Percentiles rank a stretch among this genome's conserved stretches.
phyloP scores from a whole-genome alignment of 169 alveolate genomes.

The Neospora caninum region DNA sequence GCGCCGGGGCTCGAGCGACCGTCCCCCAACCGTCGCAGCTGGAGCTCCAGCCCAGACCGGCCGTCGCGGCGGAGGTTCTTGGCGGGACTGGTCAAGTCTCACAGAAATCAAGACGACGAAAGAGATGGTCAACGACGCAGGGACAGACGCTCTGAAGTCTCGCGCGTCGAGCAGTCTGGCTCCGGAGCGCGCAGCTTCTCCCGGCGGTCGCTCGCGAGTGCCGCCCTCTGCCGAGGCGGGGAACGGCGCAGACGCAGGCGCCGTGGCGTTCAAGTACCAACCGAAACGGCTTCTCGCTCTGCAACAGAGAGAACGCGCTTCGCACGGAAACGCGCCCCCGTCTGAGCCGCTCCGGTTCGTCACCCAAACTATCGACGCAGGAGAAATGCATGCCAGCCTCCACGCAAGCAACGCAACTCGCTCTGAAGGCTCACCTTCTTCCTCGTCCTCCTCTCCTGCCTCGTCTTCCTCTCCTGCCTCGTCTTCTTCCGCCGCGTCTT shows the following conservation, averaged over 20 bases:
- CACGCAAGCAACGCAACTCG: background rate
- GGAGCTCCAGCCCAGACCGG: background rate
- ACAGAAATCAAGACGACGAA: background rate
- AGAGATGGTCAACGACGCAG: background rate
- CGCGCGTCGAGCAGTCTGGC: background rate
- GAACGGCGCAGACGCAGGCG: background rate
- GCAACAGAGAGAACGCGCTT: background rate
- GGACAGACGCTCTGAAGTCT: background rate
- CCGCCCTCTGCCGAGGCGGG: no score
- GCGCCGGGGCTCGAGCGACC: constrained; percentile 1
- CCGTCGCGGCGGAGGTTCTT: background rate
- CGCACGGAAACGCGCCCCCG: no score
- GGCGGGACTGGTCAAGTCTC: constrained; percentile 15
- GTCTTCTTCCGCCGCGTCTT: no score
- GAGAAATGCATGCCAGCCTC: no score
- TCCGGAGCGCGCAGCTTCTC: background rate
- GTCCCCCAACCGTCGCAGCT: background rate
- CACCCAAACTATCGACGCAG: background rate
- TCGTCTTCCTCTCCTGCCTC: background rate
- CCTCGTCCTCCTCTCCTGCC: background rate
- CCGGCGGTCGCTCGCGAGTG: no score
- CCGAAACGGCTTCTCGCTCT: background rate
- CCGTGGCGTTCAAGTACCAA: background rate
- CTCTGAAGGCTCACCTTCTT: background rate
- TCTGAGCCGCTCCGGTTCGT: background rate